phyloP scores from a whole-genome alignment of 2,329 filamentous ascomycete species.

The Cladorrhinum sp. region DNA sequence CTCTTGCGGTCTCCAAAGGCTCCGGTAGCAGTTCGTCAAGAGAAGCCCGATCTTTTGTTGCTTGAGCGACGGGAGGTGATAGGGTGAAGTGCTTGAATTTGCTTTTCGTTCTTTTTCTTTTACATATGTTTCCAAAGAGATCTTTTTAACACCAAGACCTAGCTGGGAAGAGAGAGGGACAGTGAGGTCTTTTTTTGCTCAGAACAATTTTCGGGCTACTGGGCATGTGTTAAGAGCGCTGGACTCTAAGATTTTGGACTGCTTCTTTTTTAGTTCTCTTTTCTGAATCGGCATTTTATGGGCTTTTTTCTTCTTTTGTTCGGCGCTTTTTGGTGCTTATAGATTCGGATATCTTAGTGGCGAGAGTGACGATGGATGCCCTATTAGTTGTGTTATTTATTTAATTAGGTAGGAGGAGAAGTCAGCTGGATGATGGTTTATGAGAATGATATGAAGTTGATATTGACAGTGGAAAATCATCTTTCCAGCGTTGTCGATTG shows the following conservation, averaged over 20 bases:
- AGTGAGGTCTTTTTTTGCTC: not conserved
- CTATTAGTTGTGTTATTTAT: not conserved
- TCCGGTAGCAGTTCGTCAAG: not conserved
- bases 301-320: conserved; percentile 1
- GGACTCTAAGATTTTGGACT: conserved; percentile 8
- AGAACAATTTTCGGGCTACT: conserved; percentile 1
- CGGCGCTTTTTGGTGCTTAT: not conserved
- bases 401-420: not conserved
- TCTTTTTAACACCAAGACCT: not conserved
- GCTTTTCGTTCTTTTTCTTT: not conserved
- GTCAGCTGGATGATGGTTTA: not conserved
- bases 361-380: not conserved
- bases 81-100: too few species aligned
- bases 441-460: not conserved
- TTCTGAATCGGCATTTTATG: not conserved
- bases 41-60: conserved; percentile 6
- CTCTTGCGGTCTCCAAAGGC: not conserved
- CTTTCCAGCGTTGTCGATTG: too few species aligned
- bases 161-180: not conserved
- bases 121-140: not conserved
- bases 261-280: not conserved
- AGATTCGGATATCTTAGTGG: not conserved
- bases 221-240: conserved; percentile 7
- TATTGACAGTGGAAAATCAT: too few species aligned
- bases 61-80: not conserved